These are phyloP conservation scores for Cystofilobasidium capitatum DNA, from an alignment of 768 basidiomycete genomes.

Conservation along the genomic window DNA sequence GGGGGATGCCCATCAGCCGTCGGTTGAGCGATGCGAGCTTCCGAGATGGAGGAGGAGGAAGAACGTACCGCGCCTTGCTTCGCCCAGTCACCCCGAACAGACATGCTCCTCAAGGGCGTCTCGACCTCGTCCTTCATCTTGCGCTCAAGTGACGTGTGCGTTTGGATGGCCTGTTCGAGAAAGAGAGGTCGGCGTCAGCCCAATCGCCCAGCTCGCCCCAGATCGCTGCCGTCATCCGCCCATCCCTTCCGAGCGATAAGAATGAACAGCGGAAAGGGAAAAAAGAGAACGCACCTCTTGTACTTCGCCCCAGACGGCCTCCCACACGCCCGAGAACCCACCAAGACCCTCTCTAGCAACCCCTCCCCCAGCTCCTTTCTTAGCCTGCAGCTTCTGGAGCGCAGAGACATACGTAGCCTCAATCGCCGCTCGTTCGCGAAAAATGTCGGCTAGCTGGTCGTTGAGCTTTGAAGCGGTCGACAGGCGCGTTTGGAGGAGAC, in stretches of 20 bases:
- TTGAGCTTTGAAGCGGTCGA: slow-evolving; percentile 33
- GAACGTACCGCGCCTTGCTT: slow-evolving; percentile 15
- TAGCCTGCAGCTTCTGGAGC: slow-evolving; percentile 35
- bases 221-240: slow-evolving; percentile 31
- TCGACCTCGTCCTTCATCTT: slow-evolving; percentile 36
- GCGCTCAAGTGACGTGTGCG: slow-evolving; percentile 13
- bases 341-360: slow-evolving; percentile 33
- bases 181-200: neutral
- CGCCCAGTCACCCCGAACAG: slow-evolving; percentile 29
- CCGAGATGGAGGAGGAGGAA: neutral
- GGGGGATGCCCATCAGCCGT: neutral
- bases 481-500: slow-evolving; percentile 30
- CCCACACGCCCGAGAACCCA: slow-evolving; percentile 34
- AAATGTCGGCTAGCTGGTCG: slow-evolving; percentile 37
- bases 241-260: neutral
- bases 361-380: slow-evolving; percentile 33
- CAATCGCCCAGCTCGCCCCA: neutral
- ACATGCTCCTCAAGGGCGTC: slow-evolving; percentile 35
- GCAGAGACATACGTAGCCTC: slow-evolving; percentile 37
- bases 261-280: too few species aligned
- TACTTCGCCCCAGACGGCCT: slow-evolving; percentile 35
- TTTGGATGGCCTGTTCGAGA: slow-evolving; percentile 7
- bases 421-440: slow-evolving; percentile 36
- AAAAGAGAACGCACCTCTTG: slow-evolving; percentile 32
- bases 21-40: slow-evolving; percentile 28